Base-by-base conservation (phyloP, 495 filamentous ascomycete genomes). In the Talaromyces trachyspermus region DNA sequence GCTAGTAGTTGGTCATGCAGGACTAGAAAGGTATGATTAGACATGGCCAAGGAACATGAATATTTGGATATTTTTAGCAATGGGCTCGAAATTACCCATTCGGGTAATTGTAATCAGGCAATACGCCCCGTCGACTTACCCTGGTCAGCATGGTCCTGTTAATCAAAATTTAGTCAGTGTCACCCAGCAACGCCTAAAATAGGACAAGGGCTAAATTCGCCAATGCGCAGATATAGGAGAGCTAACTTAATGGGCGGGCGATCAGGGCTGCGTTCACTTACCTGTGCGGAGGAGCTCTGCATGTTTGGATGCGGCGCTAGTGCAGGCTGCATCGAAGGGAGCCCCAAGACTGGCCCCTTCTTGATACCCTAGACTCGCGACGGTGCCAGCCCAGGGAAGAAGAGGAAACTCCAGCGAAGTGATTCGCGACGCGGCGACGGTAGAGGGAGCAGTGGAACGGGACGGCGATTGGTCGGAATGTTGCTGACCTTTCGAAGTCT, bases 251-350 rank as follows among this genome's bases (percentile, higher is more conserved):
- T n/a, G n/a, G n/a, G n/a, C n/a, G n/a, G n/a, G n/a, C n/a, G n/a
- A n/a, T n/a, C n/a, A n/a, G n/a, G n/a, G n/a, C n/a, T n/a, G n/a
- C n/a, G 49, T 46, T 51, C 62, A 67, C 75, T 71, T 77, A 78
- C 75, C 68, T 76, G 74, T 68, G 67, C 69, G 63, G 69, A 42
- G 9, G 39, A 59, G 54, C 65, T 62, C 61, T 76, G 75, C 72
- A 75, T 75, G 57, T 61, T 70, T 60, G 72, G 73, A 66, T 77
- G 75, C 59, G 74, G 75, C 56, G 74, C 74, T 60, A 78, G 61
- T 58, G 69, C 65, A 50, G 74, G 73, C 61, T 78, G 75, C 75
- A 78, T 78, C 39, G 59, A 66, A 25, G 41, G 23, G 9, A 25
- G 23, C 2, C 19, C 24, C 41, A 26, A 12, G n/a, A n/a, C n/a